A percentile compares a stretch with the other conserved stretches of the same genome.
These are phyloP conservation scores for Bacidia rubella DNA, from an alignment of 495 filamentous ascomycete genomes.

Conservation along the genomic window DNA sequence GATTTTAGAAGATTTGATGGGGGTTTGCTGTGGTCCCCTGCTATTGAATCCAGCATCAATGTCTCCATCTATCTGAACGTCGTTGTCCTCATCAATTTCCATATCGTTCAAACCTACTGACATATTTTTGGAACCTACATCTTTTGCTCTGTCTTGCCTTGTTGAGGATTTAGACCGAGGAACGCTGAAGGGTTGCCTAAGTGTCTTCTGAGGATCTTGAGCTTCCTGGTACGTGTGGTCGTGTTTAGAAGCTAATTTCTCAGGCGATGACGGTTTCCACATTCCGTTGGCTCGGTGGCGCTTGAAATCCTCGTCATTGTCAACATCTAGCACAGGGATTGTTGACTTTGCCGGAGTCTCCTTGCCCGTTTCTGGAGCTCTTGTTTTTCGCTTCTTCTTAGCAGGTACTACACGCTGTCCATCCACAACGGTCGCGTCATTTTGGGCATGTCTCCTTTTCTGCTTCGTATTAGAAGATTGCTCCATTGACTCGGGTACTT, in stretches of 20 bases:
- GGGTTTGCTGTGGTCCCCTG: neutral
- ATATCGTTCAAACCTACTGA: neutral
- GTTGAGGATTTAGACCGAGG: neutral
- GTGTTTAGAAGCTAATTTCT: too few species aligned
- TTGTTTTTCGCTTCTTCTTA: neutral
- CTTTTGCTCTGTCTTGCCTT: neutral
- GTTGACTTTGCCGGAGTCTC: neutral
- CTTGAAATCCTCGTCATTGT: neutral
- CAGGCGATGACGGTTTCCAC: conserved; percentile 3
- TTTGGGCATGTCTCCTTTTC: neutral
- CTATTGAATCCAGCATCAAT: too few species aligned
- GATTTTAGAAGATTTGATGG: neutral
- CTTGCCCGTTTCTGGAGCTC: neutral
- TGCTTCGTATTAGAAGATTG: neutral
- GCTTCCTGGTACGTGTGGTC: conserved; percentile 7
- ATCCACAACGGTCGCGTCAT: neutral
- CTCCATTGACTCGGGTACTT: neutral
- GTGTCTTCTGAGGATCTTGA: conserved; percentile 3
- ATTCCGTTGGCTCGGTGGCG: neutral
- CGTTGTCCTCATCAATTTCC: neutral
- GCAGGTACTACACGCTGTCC: neutral
- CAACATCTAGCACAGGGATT: neutral
- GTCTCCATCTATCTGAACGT: neutral
- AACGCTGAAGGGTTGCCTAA: neutral
- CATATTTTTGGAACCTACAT: neutral